phyloP scores from a whole-genome alignment of 495 filamentous ascomycete genomes.

The Penicillium riverlandense region DNA sequence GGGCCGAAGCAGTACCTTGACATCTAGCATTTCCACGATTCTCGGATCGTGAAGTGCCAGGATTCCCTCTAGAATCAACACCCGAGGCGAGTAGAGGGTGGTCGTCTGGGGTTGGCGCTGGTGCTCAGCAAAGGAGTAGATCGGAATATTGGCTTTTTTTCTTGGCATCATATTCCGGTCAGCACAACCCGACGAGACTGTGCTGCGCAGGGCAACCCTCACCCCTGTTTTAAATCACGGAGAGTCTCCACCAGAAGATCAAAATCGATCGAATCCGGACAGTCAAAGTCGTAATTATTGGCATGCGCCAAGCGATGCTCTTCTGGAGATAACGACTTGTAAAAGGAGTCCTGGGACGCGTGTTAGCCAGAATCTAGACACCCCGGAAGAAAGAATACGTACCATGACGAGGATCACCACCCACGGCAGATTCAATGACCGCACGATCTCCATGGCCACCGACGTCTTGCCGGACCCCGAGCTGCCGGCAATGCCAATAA shows the following conservation, averaged over 20 bases:
- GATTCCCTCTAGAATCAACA: slow-evolving; percentile 92
- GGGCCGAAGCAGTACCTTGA: slow-evolving; percentile 54
- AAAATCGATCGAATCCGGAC: slow-evolving; percentile 92
- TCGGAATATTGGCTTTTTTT: slow-evolving; percentile 84
- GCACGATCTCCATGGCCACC: slow-evolving; percentile 84
- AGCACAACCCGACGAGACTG: slow-evolving; percentile 1
- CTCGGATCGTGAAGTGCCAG: slow-evolving; percentile 86
- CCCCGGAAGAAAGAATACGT: slow-evolving; percentile 14
- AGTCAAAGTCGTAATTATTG: slow-evolving; percentile 94
- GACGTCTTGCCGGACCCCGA: slow-evolving; percentile 98
- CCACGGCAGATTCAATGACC: slow-evolving; percentile 86
- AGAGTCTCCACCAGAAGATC: slow-evolving; percentile 78
- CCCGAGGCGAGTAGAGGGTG: slow-evolving; percentile 90
- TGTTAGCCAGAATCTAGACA: slow-evolving; percentile 16
- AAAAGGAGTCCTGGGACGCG: slow-evolving; percentile 77
- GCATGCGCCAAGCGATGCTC: slow-evolving; percentile 67
- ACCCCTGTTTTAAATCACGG: slow-evolving; percentile 86
- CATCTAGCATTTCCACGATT: slow-evolving; percentile 80
- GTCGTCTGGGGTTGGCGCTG: slow-evolving; percentile 71
- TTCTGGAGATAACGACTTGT: slow-evolving; percentile 74
- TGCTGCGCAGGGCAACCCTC: slow-evolving; percentile 5
- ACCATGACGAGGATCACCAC: slow-evolving; percentile 97
- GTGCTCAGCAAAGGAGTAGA: slow-evolving; percentile 94
- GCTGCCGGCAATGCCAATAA: slow-evolving; percentile 92
- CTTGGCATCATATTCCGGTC: slow-evolving; percentile 36